Base-by-base conservation (phyloP, 139 green algal genomes). In the Volvox africanus region DNA sequence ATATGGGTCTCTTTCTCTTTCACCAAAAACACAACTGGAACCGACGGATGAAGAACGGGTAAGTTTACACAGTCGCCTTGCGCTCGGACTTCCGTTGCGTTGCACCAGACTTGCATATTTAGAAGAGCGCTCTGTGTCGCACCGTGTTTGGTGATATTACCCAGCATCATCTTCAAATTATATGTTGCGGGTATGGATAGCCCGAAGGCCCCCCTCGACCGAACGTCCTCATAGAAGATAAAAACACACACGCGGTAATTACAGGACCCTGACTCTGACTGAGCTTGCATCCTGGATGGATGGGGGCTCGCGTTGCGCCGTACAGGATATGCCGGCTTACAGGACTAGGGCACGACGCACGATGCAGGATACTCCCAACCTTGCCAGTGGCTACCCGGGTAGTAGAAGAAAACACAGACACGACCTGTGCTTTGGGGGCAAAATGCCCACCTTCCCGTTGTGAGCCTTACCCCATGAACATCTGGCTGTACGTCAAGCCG, bases 401-500 rank as follows among this genome's bases (percentile, higher is more conserved):
- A 73, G 65, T 30, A 2, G 21, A 69, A 19, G 19, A 2, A 24
- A 73, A 12, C 21, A 24, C 65, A 73, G 65, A 16, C 65, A 2
- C 21, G 11, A 16, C 24, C 65, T 30, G 5, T 24, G 65, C 11
- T 24, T 28, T 16, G 5, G 44, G 5, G 44, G 44, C 44, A 5
- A 55, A 55, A 55, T 55, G 44, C 44, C 44, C 44, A 55, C 44
- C 44, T 55, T 9, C 44, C 44, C 44, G n/a, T 55, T 9, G 9
- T 9, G 44, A 9, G 44, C 44, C 76, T 55, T 61, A 90, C 73
- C 75, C 73, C 30, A 30, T 19, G 71, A 89, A 89, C 69, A 82
- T 69, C 44, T 82, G 37, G 1, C 30, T 32, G 26, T 68, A 19
- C n/a, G 85, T 82, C 44, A 89, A 89, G 69, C 69, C 85, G 28